phyloP scores from a whole-genome alignment of 1,139 yeast genomes.

The Debaryomycetaceae sp. region DNA sequence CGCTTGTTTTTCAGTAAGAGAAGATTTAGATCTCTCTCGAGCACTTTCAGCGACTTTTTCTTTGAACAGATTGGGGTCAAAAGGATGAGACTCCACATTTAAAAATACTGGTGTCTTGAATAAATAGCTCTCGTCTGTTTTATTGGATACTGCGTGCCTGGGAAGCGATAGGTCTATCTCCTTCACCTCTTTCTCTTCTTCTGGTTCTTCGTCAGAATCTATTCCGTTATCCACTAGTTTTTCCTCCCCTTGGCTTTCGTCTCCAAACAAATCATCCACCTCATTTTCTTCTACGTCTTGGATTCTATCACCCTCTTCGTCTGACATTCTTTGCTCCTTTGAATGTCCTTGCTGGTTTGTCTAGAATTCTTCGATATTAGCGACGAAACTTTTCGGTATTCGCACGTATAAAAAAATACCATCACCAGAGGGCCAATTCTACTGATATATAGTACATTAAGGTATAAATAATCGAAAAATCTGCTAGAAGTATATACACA shows the following conservation, averaged over 20 bases:
- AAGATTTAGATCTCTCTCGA: conserved; percentile 32
- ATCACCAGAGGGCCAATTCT: background rate
- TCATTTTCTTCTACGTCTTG: conserved; percentile 19
- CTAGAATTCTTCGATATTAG: background rate
- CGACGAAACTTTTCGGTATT: background rate
- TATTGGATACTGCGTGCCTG: conserved; percentile 62
- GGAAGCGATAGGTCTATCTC: conserved; percentile 62
- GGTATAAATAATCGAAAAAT: background rate
- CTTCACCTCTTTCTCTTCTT: conserved; percentile 29
- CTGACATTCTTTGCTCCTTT: conserved; percentile 7
- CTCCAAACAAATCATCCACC: conserved; percentile 50
- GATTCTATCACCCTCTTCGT: conserved; percentile 6
- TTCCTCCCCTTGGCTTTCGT: conserved; percentile 32
- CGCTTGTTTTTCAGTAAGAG: conserved; percentile 31
- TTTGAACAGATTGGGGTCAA: conserved; percentile 71
- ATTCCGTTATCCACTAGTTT: conserved; percentile 6
- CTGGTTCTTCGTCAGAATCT: conserved; percentile 17
- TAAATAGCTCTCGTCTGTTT: conserved; percentile 45
- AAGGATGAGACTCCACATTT: conserved; percentile 80
- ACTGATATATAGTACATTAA: background rate
- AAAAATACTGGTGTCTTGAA: conserved; percentile 81
- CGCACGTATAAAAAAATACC: background rate
- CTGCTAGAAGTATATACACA: conserved; percentile 1
- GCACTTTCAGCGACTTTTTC: conserved; percentile 52
- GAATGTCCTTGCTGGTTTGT: background rate